Percentiles rank a stretch among this genome's conserved stretches.
These are phyloP conservation scores for Medicago ruthenica DNA, from an alignment of 306 rosid genomes.

Conservation along the genomic window DNA sequence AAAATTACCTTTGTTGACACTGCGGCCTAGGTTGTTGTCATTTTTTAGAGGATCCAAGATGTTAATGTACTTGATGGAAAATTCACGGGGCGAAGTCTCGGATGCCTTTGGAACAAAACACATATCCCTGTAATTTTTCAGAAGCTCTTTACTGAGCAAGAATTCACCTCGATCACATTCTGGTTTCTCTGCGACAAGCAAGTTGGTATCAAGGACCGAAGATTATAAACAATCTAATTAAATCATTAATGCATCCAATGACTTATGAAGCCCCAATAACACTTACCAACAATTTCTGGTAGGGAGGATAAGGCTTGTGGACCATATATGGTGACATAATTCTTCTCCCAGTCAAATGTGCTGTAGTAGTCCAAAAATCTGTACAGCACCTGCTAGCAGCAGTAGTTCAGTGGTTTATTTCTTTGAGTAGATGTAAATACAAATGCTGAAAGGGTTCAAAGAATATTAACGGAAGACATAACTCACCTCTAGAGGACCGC, in stretches of 20 bases:
- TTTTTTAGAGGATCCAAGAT: constrained; percentile 72
- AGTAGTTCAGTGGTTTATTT: constrained; percentile 38
- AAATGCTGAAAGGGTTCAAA: constrained; percentile 26
- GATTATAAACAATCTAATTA: constrained; percentile 26
- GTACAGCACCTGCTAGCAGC: constrained; percentile 63
- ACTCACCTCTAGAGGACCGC: constrained; percentile 77
- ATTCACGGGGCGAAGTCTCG: constrained; percentile 45
- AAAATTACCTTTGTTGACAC: constrained; percentile 63
- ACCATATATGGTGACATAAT: constrained; percentile 64
- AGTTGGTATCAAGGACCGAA: constrained; percentile 39
- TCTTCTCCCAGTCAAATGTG: constrained; percentile 64
- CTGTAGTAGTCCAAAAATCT: constrained; percentile 70
- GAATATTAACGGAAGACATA: constrained; percentile 35
- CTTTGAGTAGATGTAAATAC: constrained; percentile 28
- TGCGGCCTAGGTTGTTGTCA: constrained; percentile 73
- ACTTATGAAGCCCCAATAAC: constrained; percentile 24
- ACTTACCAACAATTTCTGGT: constrained; percentile 61
- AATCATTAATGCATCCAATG: constrained; percentile 6
- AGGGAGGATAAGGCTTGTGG: constrained; percentile 57
- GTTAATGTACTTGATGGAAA: constrained; percentile 60
- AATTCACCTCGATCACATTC: constrained; percentile 46
- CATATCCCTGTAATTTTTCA: constrained; percentile 56
- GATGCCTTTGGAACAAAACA: constrained; percentile 45
- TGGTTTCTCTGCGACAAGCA: constrained; percentile 49
- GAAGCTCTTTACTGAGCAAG: constrained; percentile 62